Evolutionary conservation across 2,329 filamentous ascomycete genomes (phyloP), one percentile per base, ranked within the genome.

Genomic region (Phaeomoniella chlamydospora): DNA sequence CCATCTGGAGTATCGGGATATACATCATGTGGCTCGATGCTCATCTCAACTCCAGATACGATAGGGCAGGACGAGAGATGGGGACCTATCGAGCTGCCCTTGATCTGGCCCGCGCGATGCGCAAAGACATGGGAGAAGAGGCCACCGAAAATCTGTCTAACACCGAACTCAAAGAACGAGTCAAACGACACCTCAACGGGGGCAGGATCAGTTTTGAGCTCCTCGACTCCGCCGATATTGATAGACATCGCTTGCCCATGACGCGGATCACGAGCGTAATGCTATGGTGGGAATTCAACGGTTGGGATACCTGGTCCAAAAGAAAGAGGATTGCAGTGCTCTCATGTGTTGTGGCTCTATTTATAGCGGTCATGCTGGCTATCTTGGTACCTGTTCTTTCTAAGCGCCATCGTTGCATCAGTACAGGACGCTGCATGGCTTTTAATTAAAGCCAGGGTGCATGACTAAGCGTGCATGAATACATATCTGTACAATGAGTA

Each of bases 11-110:
- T 3, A 4, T 51, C 1, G 46, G 43, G 31, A 55, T 58, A 50
- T 58, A 55, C 30, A 38, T 45, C 3, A 31, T 58, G 6, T 58
- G 54, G 53, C 43, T 53, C 15, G 49, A 59, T 18, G 47, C 55
- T 9, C 50, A 51, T 32, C 42, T 49, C 18, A 43, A 37, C 13
- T 50, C 49, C 2, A 37, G 35, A 2, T 34, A 57, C 4, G 44
- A 55, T 2, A 43, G 40, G 11, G 38, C 39, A 2, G 53, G 55
- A 1, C 55, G 50, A 17, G 17, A 38, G 12, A 48, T 58, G 42
- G 55, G 47, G 18, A 45, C 52, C 37, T 40, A 58, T 15, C 37
- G 56, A 5, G 42, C 43, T 4, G 36, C 41, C 17, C 32, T 45
- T 5, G 43, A 45, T 26, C 22, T 44, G n/a, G 33, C 42, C 15